Base-by-base conservation (phyloP, 208 protist species). In the Trypanosomatidae sp. region DNA sequence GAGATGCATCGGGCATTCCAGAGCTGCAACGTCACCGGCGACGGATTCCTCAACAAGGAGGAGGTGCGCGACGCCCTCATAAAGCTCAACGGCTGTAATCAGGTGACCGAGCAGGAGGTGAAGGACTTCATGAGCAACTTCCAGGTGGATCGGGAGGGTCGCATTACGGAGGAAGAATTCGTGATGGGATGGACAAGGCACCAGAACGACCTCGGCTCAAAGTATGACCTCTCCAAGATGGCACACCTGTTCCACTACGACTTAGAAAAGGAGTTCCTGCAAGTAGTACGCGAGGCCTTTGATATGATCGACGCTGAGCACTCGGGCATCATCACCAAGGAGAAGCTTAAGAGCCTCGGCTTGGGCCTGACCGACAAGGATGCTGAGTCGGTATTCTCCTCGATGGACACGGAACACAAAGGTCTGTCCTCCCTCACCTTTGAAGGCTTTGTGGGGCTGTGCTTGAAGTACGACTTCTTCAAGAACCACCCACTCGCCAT, bases 51-150 rank as follows among this genome's bases (percentile, higher is more conserved):
- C 62, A 85, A 91, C 71, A 73, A 69, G 44, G 85, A 86, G 47
- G 91, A 97, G 77, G 81, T 97, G 33, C 91, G 93, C 58, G 93
- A 97, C 73, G 90, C 91, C n/a, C 82, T 97, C 39, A 95, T 97
- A 59, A 95, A 97, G 87, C 79, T 97, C 12, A 95, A 95, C 70
- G 78, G 85, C 60, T 74, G 83, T 65, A 39, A 80, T 33, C 71
- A 74, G 25, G 88, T 95, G 25, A 87, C 88, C 8, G 82, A 90
- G 53, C 58, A 90, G 65, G 89, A 97, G 77, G 84, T 97, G 59
- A 70, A 77, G 17, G 74, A 81, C 22, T 94, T 97, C 67, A 92
- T 95, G 87, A 84, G 74, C 62, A 92, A 91, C 78, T 97, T 97
- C 73, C 69, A 80, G 50, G 77, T 91, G 19, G 87, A 95, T 67